Evolutionary conservation across 805 yeast genomes (phyloP).

Genomic region (Yamadazyma paraphyllophila): DNA sequence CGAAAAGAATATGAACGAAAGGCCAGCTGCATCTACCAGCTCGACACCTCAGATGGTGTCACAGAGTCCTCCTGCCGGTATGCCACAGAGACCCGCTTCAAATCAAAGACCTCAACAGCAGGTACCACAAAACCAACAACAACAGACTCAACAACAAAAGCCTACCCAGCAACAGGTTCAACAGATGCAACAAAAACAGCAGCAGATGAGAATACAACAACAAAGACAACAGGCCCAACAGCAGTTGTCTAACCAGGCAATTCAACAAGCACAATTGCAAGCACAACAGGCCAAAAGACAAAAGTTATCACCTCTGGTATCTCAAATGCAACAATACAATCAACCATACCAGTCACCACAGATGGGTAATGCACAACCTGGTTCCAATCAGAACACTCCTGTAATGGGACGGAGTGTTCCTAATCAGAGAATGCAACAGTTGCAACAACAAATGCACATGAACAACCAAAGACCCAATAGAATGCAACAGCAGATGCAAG

Average conservation of each 20-base stretch:
- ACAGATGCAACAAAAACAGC: conserved; percentile 14
- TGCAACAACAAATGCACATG: conserved; percentile 14
- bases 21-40: neutral
- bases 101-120: conserved; percentile 14
- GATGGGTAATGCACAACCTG: conserved; percentile 12
- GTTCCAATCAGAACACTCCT: conserved; percentile 17
- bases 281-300: conserved; percentile 13
- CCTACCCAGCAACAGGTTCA: conserved; percentile 12
- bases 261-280: conserved; percentile 14
- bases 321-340: conserved; percentile 15
- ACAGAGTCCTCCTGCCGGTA: conserved; percentile 10
- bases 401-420: conserved; percentile 17
- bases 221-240: conserved; percentile 16
- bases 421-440: conserved; percentile 16
- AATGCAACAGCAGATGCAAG: neutral
- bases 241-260: conserved; percentile 8
- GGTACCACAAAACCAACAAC: conserved; percentile 15
- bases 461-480: too few species aligned
- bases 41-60: conserved; percentile 7
- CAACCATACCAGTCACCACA: conserved; percentile 14
- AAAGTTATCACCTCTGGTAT: conserved; percentile 14
- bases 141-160: too few species aligned
- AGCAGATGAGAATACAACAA: conserved; percentile 18
- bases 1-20: conserved; percentile 12
- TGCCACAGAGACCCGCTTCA: neutral